Percentiles rank a stretch among this genome's conserved stretches.
Conservation (phyloP, 2,329 filamentous ascomycete species). For the Verticillium klebahnii region DNA sequence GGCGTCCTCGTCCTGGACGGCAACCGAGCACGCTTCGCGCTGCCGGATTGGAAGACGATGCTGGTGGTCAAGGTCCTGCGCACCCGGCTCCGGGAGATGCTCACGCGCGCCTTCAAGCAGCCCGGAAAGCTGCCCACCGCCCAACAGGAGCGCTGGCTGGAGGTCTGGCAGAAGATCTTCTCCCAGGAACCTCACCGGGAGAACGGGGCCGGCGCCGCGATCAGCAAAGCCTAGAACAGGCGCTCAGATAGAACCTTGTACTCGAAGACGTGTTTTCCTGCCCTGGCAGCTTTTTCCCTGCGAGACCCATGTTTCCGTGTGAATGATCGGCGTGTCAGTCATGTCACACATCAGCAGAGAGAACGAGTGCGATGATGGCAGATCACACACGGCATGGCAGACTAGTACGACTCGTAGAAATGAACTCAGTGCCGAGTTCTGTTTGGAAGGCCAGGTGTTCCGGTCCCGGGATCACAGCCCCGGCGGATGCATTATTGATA, state of each 20-base stretch:
- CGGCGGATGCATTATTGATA: background rate
- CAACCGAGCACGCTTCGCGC: constrained; percentile 77
- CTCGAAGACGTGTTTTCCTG: no score
- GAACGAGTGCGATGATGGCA: background rate
- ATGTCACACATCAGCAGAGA: background rate
- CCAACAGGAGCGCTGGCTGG: constrained; percentile 70
- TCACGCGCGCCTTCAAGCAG: constrained; percentile 65
- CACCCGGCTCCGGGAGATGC: constrained; percentile 67
- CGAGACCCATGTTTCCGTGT: background rate
- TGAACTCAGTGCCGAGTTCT: background rate
- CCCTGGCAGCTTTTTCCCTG: no score
- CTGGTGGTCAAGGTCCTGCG: constrained; percentile 83
- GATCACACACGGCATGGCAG: background rate
- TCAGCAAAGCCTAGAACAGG: constrained; percentile 21
- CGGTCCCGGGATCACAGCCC: background rate
- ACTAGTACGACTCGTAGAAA: background rate
- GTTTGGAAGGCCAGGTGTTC: background rate
- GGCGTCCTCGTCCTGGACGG: constrained; percentile 85
- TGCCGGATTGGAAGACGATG: constrained; percentile 86
- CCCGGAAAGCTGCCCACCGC: constrained; percentile 58
- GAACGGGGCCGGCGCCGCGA: constrained; percentile 16
- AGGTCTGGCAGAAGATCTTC: constrained; percentile 69
- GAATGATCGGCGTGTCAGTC: background rate
- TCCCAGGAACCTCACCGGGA: constrained; percentile 41
- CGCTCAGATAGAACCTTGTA: background rate